Evolutionary conservation across 148 eudicot genomes (phyloP).

Genomic region (Chenopodium album): DNA sequence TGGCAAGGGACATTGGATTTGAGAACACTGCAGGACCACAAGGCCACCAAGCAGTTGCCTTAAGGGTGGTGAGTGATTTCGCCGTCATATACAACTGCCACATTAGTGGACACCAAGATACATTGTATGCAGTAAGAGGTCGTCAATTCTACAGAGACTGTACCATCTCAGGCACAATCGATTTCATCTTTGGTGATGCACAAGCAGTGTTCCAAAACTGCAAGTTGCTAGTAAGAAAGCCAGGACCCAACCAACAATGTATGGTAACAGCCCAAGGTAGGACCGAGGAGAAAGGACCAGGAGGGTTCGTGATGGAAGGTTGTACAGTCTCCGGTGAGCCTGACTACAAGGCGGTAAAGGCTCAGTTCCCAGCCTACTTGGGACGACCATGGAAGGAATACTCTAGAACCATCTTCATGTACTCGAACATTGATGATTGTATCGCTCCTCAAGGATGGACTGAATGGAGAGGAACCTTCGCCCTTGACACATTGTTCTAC

Average conservation of each 20-base stretch:
- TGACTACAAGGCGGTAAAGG: constrained; percentile 14
- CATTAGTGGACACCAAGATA: constrained; percentile 38
- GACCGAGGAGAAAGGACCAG: constrained; percentile 32
- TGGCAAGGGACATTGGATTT: constrained; percentile 40
- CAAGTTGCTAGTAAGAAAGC: constrained; percentile 44
- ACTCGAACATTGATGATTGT: constrained; percentile 34
- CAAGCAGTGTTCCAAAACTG: constrained; percentile 61
- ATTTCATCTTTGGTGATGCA: constrained; percentile 72
- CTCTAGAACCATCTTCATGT: constrained; percentile 51
- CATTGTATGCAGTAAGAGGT: constrained; percentile 35
- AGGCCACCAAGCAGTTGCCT: constrained; percentile 38
- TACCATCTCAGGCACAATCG: constrained; percentile 55
- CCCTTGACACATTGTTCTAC: constrained; percentile 39
- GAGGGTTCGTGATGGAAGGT: constrained; percentile 49
- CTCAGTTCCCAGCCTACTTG: constrained; percentile 34
- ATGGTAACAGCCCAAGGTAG: constrained; percentile 69
- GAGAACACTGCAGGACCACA: constrained; percentile 43
- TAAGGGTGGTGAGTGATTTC: constrained; percentile 31
- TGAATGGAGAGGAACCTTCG: constrained; percentile 37
- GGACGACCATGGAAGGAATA: constrained; percentile 64
- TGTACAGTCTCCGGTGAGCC: constrained; percentile 40
- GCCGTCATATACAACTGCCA: constrained; percentile 39
- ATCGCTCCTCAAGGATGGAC: constrained; percentile 59
- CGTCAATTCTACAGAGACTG: constrained; percentile 72
- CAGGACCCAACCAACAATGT: constrained; percentile 40